Conservation (phyloP, 139 green algal genomes). For the Chlamydomonas sp. region DNA sequence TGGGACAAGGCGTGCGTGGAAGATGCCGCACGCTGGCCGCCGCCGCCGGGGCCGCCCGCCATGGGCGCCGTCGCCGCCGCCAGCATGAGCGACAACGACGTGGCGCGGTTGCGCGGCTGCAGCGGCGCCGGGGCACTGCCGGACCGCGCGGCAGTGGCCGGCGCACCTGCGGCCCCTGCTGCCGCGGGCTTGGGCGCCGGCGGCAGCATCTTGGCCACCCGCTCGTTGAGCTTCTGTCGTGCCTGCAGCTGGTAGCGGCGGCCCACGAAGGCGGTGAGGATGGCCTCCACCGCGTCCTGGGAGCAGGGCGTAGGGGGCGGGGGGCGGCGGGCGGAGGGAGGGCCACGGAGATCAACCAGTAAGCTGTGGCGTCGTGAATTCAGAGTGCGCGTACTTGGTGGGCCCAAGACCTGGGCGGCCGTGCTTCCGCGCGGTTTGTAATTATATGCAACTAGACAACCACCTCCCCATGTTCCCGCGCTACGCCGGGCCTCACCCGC, state of each 20-base stretch:
- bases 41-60: background rate
- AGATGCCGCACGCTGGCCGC: too few relatives aligned
- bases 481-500: slow-evolving; percentile 1
- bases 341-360: background rate
- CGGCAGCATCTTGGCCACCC: background rate
- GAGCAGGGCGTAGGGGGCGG: background rate
- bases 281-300: slow-evolving; percentile 37
- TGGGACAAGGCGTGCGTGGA: too few relatives aligned
- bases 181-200: background rate
- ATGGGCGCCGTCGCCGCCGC: background rate
- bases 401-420: too few relatives aligned
- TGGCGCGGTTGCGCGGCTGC: background rate
- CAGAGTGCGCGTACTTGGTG: background rate
- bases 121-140: background rate
- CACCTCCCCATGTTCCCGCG: background rate
- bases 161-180: background rate
- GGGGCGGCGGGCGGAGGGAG: background rate
- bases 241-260: slow-evolving; percentile 23
- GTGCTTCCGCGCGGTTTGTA: too few relatives aligned
- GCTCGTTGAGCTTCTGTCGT: background rate
- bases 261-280: slow-evolving; percentile 38
- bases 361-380: too few relatives aligned
- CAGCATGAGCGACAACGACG: background rate
- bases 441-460: background rate
- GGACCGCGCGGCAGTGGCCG: background rate